Evolutionary conservation across 495 filamentous ascomycete species (phyloP), one percentile per base, ranked within the genome.

Genomic region (Neurospora tetrasperma): DNA sequence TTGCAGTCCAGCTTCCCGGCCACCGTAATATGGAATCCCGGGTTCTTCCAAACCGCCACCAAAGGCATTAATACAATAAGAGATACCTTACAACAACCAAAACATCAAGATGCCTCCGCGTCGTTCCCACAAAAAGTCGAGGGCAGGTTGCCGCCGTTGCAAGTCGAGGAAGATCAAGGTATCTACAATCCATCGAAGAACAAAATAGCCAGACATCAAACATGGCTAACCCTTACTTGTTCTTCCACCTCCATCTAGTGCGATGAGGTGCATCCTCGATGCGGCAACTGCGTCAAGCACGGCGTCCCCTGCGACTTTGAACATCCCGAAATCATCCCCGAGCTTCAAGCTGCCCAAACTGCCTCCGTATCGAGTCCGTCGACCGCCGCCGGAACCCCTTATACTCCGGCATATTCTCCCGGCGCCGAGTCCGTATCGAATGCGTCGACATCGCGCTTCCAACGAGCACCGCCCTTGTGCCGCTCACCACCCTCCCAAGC

Each of bases 91-190:
- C 46, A 59, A 59, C 48, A 14, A 27, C 20, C 48, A 54, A 27
- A 38, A 31, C 66, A 72, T 16, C 10, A 62, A 31, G 35, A 87
- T 88, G 86, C 84, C 88, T 48, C 86, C 88, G 9, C 81, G 89
- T 76, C 84, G 87, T 79, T 87, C 87, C 39, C 89, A 90, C 76
- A 90, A 88, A 75, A 90, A 90, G 81, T 88, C 86, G 59, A 82
- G 88, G 71, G 83, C 86, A 46, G 89, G 89, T 35, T 90, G 89
- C 73, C 80, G 83, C 72, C 82, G 88, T 46, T 90, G 89, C 81
- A 90, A 90, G 81, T 78, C 81, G 69, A 83, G 88, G 59, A 89
- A 90, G 80, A 89, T 90, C 69, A 90, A 90, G 85, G 88, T 88
- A 81, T 31, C 77, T 70, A 46, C 35, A 35, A 5, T 35, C 3